phyloP scores from a whole-genome alignment of 768 basidiomycete species.

The Serendipita indica region DNA sequence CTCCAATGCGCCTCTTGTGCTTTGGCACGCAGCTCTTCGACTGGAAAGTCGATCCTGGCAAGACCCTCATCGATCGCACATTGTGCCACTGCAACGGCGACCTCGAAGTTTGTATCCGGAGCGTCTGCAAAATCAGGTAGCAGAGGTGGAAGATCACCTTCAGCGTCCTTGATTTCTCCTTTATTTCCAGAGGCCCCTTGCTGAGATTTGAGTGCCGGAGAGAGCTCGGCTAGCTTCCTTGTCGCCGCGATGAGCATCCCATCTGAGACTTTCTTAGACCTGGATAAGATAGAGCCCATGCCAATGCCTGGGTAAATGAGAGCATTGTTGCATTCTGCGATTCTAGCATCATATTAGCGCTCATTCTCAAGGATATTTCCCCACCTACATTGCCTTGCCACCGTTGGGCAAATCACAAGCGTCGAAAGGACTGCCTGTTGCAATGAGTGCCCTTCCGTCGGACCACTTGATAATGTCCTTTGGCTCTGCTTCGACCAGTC shows the following conservation, averaged over 20 bases:
- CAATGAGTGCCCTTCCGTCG: slow-evolving; percentile 59
- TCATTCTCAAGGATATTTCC: slow-evolving; percentile 8
- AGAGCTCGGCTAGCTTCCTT: slow-evolving; percentile 53
- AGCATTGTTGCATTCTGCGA: slow-evolving; percentile 66
- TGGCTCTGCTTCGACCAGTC: slow-evolving; percentile 60
- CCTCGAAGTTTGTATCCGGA: slow-evolving; percentile 57
- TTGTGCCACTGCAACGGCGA: slow-evolving; percentile 66
- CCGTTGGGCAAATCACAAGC: slow-evolving; percentile 51
- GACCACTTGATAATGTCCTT: slow-evolving; percentile 66
- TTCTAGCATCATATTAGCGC: slow-evolving; percentile 25
- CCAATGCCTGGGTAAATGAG: slow-evolving; percentile 79
- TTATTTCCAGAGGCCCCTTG: background rate
- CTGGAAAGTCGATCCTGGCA: slow-evolving; percentile 42
- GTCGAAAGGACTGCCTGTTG: slow-evolving; percentile 75
- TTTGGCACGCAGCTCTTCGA: slow-evolving; percentile 39
- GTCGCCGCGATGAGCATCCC: slow-evolving; percentile 82
- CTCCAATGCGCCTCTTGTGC: slow-evolving; percentile 43
- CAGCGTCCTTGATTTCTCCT: background rate
- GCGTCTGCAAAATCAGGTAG: slow-evolving; percentile 67
- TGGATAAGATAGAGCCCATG: slow-evolving; percentile 57
- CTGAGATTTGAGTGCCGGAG: slow-evolving; percentile 58
- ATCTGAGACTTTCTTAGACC: slow-evolving; percentile 53
- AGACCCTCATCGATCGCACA: slow-evolving; percentile 61
- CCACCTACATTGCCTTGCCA: slow-evolving; percentile 48
- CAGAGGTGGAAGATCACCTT: slow-evolving; percentile 28